These are phyloP conservation scores for Leptoxyphium fumago DNA, from an alignment of 2,329 filamentous ascomycete species.

Conservation along the genomic window DNA sequence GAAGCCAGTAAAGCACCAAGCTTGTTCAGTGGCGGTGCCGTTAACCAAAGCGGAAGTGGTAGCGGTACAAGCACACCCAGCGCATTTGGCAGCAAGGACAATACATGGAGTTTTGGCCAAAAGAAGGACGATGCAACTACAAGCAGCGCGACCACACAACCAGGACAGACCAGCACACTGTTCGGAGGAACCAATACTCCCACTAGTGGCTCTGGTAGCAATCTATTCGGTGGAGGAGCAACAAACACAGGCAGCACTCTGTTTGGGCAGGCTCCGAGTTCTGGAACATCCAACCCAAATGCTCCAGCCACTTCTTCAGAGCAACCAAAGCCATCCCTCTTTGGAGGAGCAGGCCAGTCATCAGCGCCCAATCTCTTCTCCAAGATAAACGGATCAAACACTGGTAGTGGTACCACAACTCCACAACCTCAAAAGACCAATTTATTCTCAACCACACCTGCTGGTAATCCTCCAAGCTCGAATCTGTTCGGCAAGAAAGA, in stretches of 20 bases:
- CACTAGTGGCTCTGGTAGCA: constrained; percentile 1
- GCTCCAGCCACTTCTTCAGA: not conserved
- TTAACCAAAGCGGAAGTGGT: not conserved
- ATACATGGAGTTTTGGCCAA: constrained; percentile 2
- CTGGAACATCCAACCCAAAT: not conserved
- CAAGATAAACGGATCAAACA: constrained; percentile 1
- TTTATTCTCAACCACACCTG: constrained; percentile 13
- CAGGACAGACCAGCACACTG: constrained; percentile 1
- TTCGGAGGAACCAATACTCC: constrained; percentile 2
- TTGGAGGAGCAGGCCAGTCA: not conserved
- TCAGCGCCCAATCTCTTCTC: constrained; percentile 1
- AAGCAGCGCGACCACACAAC: constrained; percentile 1
- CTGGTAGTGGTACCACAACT: constrained; percentile 7
- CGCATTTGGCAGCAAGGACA: not conserved
- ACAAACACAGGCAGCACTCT: constrained; percentile 1
- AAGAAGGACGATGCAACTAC: constrained; percentile 5
- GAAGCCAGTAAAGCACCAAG: not conserved
- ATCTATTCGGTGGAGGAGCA: constrained; percentile 2
- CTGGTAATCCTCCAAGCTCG: constrained; percentile 12
- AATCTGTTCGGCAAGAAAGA: constrained; percentile 4
- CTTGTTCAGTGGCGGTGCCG: not conserved
- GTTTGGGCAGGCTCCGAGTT: constrained; percentile 1
- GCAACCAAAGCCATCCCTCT: not conserved
- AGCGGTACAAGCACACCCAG: not conserved
- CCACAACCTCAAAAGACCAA: constrained; percentile 10